Evolutionary conservation across 805 yeast species (phyloP), one percentile per base, ranked within the genome.

Genomic region (Torulaspora gathmanii): DNA sequence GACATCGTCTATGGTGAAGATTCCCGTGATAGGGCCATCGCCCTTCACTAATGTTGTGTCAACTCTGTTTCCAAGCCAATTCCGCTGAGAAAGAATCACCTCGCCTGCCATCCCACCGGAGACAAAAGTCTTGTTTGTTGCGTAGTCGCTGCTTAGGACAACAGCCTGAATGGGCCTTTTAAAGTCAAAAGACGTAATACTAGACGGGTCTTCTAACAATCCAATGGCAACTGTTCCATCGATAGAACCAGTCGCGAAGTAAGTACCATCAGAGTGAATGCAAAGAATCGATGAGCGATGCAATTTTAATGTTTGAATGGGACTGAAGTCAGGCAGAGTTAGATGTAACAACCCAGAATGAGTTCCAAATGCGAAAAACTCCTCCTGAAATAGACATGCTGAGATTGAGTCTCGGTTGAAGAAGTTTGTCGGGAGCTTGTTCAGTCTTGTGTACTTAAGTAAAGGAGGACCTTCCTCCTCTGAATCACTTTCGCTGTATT

Each of bases 151-250:
- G 54, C 86, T 93, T 5, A 93, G 64, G 0, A 88, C 86, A 3
- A 91, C 95, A 0, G 95, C 81, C 59, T 89, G 95, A 0, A 93
- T 76, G 0, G 98, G 97, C 23, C 97, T 70, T 55, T 84, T 83
- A 63, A 89, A 86, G 64, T 90, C 95, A 54, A 78, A 83, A 2
- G 88, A 89, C 0, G 75, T 70, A 2, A 84, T 78, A 54, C 84
- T 93, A 4, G 70, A 67, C 15, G 77, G 78, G 50, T 83, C 85
- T 1, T 52, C 47, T 1, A 86, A 68, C 2, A 89, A 77, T 0
- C 96, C 93, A 4, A 88, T 77, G 1, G 88, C 88, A 0, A 91
- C 84, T 0, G 95, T 85, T 0, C 99, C 99, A 61, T 93, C 99
- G 70, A 91, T 82, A 0, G 97, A 88, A 0, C 90, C 96, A 0